Conservation (phyloP, 2,329 filamentous ascomycete genomes). For the Pseudocercospora pini-densiflorae region DNA sequence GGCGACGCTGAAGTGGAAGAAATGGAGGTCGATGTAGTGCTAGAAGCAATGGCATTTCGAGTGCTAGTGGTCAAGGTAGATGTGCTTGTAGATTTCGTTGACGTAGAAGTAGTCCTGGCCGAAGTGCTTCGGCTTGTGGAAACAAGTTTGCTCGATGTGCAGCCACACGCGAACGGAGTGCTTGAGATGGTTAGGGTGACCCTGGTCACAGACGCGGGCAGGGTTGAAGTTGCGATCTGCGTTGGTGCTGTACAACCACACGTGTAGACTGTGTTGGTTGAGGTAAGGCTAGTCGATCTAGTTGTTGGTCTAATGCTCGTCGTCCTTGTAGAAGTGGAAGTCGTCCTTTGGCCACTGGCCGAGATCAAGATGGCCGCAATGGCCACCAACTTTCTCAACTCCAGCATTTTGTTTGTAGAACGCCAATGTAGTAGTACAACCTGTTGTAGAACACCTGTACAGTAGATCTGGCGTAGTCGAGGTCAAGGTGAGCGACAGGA, state of each 20-base stretch:
- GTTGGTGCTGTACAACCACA: conserved; percentile 15
- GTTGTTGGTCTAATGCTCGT: neutral
- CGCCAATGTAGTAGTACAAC: too few species aligned
- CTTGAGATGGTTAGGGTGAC: neutral
- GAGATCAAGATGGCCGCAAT: neutral
- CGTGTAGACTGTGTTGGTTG: conserved; percentile 8
- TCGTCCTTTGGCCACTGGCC: neutral
- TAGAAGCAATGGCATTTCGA: neutral
- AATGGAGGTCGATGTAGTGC: neutral
- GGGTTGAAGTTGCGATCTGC: neutral
- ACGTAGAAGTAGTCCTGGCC: neutral
- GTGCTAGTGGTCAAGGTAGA: neutral
- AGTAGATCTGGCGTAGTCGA: too few species aligned
- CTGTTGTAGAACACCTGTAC: too few species aligned
- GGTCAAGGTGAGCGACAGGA: too few species aligned
- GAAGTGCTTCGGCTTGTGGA: neutral
- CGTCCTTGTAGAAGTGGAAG: neutral
- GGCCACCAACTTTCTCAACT: neutral
- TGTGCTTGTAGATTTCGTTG: neutral
- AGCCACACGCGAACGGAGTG: conserved; percentile 8
- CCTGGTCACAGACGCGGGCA: neutral
- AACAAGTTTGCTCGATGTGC: conserved; percentile 2
- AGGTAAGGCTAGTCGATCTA: conserved; percentile 12
- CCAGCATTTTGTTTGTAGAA: too few species aligned
- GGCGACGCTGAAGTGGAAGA: neutral